These are phyloP conservation scores for Candida tallmaniae DNA, from an alignment of 805 yeast genomes.

Conservation along the genomic window DNA sequence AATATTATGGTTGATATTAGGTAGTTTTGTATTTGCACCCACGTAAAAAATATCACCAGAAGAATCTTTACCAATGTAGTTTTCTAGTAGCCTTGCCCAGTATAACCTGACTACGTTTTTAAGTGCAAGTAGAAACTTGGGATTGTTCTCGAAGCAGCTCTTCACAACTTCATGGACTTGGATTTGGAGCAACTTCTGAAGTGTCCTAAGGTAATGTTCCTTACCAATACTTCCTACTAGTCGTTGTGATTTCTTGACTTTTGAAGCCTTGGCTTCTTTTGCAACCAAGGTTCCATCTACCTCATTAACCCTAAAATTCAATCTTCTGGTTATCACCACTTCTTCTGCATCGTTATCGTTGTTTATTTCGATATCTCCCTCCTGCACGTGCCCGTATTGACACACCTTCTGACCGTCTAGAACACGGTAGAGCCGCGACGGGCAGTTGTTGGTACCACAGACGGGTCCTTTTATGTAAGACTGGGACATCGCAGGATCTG, in stretches of 20 bases:
- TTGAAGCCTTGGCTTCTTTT: constrained; percentile 7
- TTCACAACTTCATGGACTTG: constrained; percentile 47
- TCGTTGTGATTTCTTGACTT: constrained; percentile 4
- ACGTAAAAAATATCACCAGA: constrained; percentile 6
- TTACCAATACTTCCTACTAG: constrained; percentile 8
- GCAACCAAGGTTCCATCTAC: constrained; percentile 8
- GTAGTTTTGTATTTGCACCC: constrained; percentile 13
- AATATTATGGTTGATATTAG: constrained; percentile 25
- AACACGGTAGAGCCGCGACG: constrained; percentile 66
- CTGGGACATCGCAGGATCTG: no score
- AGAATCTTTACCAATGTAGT: constrained; percentile 7
- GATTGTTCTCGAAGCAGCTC: constrained; percentile 23
- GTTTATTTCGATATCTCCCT: constrained; percentile 71
- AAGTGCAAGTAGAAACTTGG: constrained; percentile 6
- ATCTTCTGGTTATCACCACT: constrained; percentile 47
- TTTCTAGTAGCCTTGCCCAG: constrained; percentile 25
- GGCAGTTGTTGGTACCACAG: constrained; percentile 90
- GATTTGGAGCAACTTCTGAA: constrained; percentile 8
- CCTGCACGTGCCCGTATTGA: constrained; percentile 86
- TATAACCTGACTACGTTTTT: constrained; percentile 23
- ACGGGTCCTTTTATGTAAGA: constrained; percentile 66
- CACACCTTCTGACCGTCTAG: constrained; percentile 80
- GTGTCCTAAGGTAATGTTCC: constrained; percentile 5
- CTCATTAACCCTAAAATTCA: constrained; percentile 33
- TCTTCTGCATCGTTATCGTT: constrained; percentile 80